Conservation (phyloP, 2,329 filamentous ascomycete species). For the Ascocoryne sarcoides region DNA sequence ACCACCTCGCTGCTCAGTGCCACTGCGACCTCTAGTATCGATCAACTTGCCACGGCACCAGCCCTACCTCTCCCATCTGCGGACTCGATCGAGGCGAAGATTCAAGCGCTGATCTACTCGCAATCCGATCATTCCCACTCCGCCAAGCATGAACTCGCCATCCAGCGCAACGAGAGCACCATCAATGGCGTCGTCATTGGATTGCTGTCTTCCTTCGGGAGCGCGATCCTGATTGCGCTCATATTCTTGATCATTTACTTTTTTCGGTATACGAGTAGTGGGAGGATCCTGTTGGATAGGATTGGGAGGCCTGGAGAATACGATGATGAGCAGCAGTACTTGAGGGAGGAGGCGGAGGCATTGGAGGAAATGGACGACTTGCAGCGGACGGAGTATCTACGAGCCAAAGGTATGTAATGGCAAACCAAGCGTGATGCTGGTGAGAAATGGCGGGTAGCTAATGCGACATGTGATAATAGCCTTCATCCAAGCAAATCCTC, state of each 20-base stretch:
- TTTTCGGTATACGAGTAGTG: constrained; percentile 80
- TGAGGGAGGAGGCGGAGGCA: constrained; percentile 88
- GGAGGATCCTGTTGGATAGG: constrained; percentile 86
- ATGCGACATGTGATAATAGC: constrained; percentile 46
- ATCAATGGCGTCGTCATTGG: constrained; percentile 83
- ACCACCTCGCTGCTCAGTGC: constrained; percentile 13
- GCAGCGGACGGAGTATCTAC: constrained; percentile 78
- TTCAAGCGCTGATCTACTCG: constrained; percentile 1
- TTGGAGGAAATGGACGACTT: constrained; percentile 94
- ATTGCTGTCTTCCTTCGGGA: constrained; percentile 87
- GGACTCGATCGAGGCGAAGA: constrained; percentile 5
- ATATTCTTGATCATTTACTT: constrained; percentile 81
- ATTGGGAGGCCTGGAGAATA: constrained; percentile 92
- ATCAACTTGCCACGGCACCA: neutral
- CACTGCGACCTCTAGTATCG: constrained; percentile 1
- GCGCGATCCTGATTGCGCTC: constrained; percentile 73
- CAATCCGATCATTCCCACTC: too few species aligned
- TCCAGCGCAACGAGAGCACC: constrained; percentile 31
- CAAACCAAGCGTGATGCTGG: neutral
- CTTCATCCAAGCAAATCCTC: constrained; percentile 87
- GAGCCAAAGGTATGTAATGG: constrained; percentile 72
- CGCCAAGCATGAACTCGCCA: constrained; percentile 5
- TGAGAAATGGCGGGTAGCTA: neutral
- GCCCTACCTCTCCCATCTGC: neutral
- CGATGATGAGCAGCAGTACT: constrained; percentile 93